Base-by-base conservation (phyloP, 768 basidiomycete genomes). In the Sistotremastrum suecicum region DNA sequence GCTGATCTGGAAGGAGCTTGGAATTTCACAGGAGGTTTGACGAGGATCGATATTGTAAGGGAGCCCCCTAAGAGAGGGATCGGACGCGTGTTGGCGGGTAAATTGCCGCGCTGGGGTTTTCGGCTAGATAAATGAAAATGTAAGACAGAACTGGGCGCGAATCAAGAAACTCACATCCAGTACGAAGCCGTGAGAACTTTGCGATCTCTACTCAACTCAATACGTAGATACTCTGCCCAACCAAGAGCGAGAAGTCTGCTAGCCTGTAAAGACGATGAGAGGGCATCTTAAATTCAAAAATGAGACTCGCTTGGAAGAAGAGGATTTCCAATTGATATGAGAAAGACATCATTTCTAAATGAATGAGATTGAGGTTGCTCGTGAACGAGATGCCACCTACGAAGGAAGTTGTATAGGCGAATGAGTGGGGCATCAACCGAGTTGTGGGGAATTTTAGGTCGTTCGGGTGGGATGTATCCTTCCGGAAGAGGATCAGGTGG, bases 301-400 rank as follows among this genome's bases (percentile, higher is more conserved):
- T 33, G 10, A 34, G 32, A 48, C 59, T n/a, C 44, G 68, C 72
- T 58, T 90, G 87, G 55, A 79, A 83, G 72, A 78, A 80, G 41
- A 97, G 61, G 50, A 90, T 83, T 61, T 91, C 92, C 10, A 97
- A 70, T 55, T 94, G 91, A 61, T 95, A 95, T 2, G 86, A 82
- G 48, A 95, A 62, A 1, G 88, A 86, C 76, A 91, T 85, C 69
- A 87, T 83, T 58, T 91, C 89, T 92, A 50, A 5, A 10, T 30
- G 30, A 41, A 29, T 5, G 3, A 2, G 49, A 29, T 43, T 52
- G 31, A 54, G 44, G 39, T 46, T 37, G 42, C 46, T 41, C 44
- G 9, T 12, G 38, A 2, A 36, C 30, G 10, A 41, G 3, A 54
- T 3, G 28, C 4, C 4, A 60, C 88, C 56, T 60, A 94, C 91